Evolutionary conservation across 1,284 basidiomycete genomes (phyloP).

Genomic region (Lentinula novae-zelandiae): DNA sequence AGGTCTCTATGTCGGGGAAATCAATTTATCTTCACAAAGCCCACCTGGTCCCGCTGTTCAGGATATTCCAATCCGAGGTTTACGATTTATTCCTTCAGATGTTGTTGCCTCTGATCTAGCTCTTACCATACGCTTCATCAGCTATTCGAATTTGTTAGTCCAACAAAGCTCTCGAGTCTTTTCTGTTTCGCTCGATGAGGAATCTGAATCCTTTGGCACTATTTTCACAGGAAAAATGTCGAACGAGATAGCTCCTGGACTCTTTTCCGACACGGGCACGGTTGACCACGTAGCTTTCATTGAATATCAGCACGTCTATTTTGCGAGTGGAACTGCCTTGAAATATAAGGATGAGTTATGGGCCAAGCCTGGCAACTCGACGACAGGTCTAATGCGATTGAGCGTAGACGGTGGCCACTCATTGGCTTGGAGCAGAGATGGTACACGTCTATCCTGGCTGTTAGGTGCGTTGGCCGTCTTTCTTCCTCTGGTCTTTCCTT

Average conservation of each 20-base stretch:
- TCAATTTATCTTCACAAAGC: constrained; percentile 40
- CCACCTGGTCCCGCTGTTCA: constrained; percentile 15
- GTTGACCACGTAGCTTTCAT: constrained; percentile 51
- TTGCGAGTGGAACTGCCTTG: constrained; percentile 37
- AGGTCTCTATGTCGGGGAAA: constrained; percentile 60
- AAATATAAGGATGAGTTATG: constrained; percentile 39
- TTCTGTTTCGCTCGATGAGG: constrained; percentile 27
- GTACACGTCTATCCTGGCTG: constrained; percentile 65
- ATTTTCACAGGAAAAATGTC: constrained; percentile 56
- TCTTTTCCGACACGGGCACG: neutral
- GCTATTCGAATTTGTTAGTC: constrained; percentile 44
- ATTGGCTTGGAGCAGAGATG: constrained; percentile 57
- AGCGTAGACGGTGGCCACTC: constrained; percentile 72
- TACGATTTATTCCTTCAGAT: constrained; percentile 37
- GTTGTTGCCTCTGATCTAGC: constrained; percentile 34
- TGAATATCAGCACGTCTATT: constrained; percentile 63
- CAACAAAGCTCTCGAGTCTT: constrained; percentile 51
- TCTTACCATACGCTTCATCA: constrained; percentile 47
- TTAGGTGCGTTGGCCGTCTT: constrained; percentile 41
- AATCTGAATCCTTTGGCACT: constrained; percentile 38
- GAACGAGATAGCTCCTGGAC: constrained; percentile 39
- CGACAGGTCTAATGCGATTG: constrained; percentile 52
- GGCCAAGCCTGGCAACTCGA: constrained; percentile 66
- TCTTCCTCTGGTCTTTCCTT: neutral
- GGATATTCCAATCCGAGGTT: constrained; percentile 33